These are phyloP conservation scores for Penicillium flavigenum DNA, from an alignment of 495 filamentous ascomycete species.

Conservation along the genomic window DNA sequence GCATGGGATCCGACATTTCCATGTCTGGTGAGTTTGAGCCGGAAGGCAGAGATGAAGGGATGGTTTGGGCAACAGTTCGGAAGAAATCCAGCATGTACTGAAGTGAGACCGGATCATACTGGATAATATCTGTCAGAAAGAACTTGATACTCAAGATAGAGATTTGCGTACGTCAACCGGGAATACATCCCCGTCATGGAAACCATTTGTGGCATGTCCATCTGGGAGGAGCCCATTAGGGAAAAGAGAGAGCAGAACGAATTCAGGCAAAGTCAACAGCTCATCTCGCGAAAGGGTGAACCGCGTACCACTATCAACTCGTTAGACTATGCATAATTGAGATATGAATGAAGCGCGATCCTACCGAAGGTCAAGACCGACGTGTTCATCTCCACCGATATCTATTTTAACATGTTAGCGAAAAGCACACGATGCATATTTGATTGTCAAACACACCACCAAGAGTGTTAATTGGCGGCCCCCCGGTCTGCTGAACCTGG, in stretches of 20 bases:
- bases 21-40: constrained; percentile 58
- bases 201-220: constrained; percentile 80
- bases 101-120: constrained; percentile 95
- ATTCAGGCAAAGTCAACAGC: constrained; percentile 91
- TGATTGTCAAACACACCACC: constrained; percentile 65
- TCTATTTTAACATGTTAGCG: constrained; percentile 46
- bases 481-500: constrained; percentile 90
- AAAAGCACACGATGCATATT: not conserved
- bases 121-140: constrained; percentile 55
- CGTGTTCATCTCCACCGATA: constrained; percentile 89
- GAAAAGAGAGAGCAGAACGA: constrained; percentile 97
- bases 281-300: constrained; percentile 95
- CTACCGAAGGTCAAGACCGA: constrained; percentile 91
- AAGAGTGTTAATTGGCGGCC: constrained; percentile 79
- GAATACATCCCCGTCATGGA: constrained; percentile 89
- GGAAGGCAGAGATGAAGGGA: constrained; percentile 68
- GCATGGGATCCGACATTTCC: constrained; percentile 67
- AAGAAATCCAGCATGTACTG: constrained; percentile 99
- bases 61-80: constrained; percentile 89
- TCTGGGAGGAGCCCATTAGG: constrained; percentile 97
- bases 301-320: constrained; percentile 69
- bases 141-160: constrained; percentile 37
- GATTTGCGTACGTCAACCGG: constrained; percentile 84
- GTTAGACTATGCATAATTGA: not conserved
- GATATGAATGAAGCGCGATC: constrained; percentile 9